Evolutionary conservation across 148 eudicot genomes (phyloP).

Genomic region (Rhododendron kiyosumense): DNA sequence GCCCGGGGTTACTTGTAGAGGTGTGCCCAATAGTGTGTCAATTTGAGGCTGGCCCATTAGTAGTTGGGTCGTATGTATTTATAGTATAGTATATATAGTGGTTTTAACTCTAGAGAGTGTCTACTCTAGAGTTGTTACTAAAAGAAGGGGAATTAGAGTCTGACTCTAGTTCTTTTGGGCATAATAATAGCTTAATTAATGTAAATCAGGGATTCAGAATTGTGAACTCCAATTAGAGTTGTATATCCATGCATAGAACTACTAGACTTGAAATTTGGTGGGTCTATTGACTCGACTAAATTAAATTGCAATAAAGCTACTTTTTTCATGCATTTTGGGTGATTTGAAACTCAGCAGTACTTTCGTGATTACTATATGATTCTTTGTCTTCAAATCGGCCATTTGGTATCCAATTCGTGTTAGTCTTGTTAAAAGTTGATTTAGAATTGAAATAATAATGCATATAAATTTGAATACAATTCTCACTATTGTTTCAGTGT

Average conservation of each 20-base stretch:
- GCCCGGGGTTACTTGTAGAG: constrained; percentile 93
- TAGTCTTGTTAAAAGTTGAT: not conserved
- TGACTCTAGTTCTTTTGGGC: not conserved
- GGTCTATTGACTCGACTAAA: not conserved
- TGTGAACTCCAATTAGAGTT: not conserved
- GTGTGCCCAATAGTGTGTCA: constrained; percentile 92
- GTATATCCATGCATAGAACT: not conserved
- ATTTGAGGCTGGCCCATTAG: constrained; percentile 29
- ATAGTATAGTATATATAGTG: not conserved
- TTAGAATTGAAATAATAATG: not conserved
- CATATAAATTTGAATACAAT: not conserved
- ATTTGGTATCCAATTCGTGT: not conserved
- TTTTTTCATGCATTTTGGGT: not conserved
- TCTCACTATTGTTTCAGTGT: not conserved
- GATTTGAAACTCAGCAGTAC: not conserved
- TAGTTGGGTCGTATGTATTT: not conserved
- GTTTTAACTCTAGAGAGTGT: not conserved
- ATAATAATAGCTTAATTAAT: not conserved
- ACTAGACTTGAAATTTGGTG: not conserved
- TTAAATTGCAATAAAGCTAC: not conserved
- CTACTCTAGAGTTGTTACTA: no score
- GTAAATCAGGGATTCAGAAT: not conserved
- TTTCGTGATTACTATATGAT: not conserved
- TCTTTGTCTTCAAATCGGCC: not conserved
- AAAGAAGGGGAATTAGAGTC: no score